Percentiles rank a stretch among this genome's conserved stretches.
phyloP scores from a whole-genome alignment of 2,329 filamentous ascomycete species.

The Penicillium sp. region DNA sequence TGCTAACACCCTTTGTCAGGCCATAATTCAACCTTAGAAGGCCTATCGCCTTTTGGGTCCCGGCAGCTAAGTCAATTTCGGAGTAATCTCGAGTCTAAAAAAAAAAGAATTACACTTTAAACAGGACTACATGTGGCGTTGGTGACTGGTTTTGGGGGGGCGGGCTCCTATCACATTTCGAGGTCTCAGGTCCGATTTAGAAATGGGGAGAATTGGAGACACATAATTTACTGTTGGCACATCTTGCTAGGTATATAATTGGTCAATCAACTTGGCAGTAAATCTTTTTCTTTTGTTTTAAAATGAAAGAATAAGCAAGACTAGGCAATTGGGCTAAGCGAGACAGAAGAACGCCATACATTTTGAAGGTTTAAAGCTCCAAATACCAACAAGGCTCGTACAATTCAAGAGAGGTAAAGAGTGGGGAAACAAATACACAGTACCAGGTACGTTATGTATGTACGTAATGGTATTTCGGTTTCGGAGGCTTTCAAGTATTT shows the following conservation, averaged over 20 bases:
- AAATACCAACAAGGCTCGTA: too few relatives aligned
- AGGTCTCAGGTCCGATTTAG: not conserved
- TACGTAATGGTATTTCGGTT: too few relatives aligned
- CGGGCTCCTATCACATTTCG: not conserved
- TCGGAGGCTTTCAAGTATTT: not conserved
- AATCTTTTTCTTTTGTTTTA: not conserved
- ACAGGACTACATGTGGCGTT: slow-evolving; percentile 1
- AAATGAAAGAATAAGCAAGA: not conserved
- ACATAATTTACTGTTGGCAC: not conserved
- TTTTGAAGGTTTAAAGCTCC: not conserved
- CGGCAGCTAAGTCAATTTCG: not conserved
- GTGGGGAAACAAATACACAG: too few relatives aligned
- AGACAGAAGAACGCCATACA: slow-evolving; percentile 10
- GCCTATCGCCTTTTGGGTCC: slow-evolving; percentile 16
- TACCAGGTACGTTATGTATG: too few relatives aligned
- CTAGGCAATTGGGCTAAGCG: not conserved
- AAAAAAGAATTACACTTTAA: not conserved
- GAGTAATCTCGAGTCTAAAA: not conserved
- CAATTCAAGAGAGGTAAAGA: too few relatives aligned
- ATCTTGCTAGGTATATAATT: not conserved
- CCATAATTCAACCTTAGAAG: not conserved
- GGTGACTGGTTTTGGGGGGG: not conserved
- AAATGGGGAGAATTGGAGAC: not conserved
- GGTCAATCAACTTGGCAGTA: slow-evolving; percentile 1
- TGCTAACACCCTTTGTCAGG: not conserved